Base-by-base conservation (phyloP, 176 grass and related monocot species). In the Musa beccarii region DNA sequence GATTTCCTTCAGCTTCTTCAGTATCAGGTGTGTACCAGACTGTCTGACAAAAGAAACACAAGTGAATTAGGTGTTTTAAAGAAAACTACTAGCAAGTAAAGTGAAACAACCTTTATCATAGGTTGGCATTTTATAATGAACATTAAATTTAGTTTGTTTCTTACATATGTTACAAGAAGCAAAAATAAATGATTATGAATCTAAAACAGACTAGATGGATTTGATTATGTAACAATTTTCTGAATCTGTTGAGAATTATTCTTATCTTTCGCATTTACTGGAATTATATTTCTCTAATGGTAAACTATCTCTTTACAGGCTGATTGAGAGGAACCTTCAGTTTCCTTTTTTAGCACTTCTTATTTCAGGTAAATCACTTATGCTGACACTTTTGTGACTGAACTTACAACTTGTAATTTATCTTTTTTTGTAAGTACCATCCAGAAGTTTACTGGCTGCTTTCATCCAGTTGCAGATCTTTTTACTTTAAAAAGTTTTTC, bases 301-400 rank as follows among this genome's bases (percentile, higher is more conserved):
- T 4, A n/a, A 8, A 56, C 16, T 28, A 25, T 56, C 52, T 74
- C 24, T 29, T 29, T 29, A 25, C 80, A 97, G 94, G 80, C 64
- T 97, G 74, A 84, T 85, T 57, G 82, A 97, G 59, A 87, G 85
- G 82, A 84, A 93, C 11, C 81, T 93, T 53, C 72, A 97, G 66
- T 97, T 93, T 81, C 94, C 94, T 4, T 97, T 93, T 76, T 81
- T 97, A 85, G 90, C 86, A 85, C 94, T 97, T 85, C 94, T 93
- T 81, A 93, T 97, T 85, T 97, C 94, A 87, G 94, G 94, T 97
- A 90, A 51, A 59, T 71, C 34, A 74, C 67, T 80, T 77, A 17
- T 75, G 55, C 81, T 50, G 59, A 54, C 28, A 67, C 0, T 11
- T 54, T 62, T 73, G 50, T 2, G 13, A 57, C 16, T 68, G 65